These are phyloP conservation scores for Chenopodium quinoa DNA, from an alignment of 148 eudicot genomes.

Conservation along the genomic window DNA sequence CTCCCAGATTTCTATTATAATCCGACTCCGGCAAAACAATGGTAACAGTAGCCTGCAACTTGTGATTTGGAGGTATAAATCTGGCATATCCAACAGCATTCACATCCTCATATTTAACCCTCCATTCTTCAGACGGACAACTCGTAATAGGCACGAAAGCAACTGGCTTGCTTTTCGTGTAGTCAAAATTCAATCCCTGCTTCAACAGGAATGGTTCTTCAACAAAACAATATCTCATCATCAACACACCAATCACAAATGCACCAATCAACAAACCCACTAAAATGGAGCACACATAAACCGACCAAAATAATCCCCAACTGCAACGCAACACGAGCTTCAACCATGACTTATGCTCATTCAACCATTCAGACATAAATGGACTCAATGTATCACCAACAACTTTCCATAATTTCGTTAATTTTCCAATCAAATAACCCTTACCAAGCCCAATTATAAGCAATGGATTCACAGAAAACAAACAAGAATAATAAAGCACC, in stretches of 20 bases:
- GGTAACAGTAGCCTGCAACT: slow-evolving; percentile 60
- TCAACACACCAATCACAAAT: slow-evolving; percentile 61
- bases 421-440: slow-evolving; percentile 31
- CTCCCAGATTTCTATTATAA: slow-evolving; percentile 78
- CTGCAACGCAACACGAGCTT: slow-evolving; percentile 47
- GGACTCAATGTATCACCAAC: slow-evolving; percentile 25
- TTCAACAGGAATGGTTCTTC: slow-evolving; percentile 63
- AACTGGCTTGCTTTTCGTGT: slow-evolving; percentile 64
- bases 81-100: slow-evolving; percentile 27
- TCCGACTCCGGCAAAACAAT: slow-evolving; percentile 83
- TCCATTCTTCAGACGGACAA: slow-evolving; percentile 33
- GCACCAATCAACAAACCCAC: slow-evolving; percentile 50
- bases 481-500: slow-evolving; percentile 36
- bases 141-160: slow-evolving; percentile 52
- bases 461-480: slow-evolving; percentile 46
- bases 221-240: slow-evolving; percentile 50
- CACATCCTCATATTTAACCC: slow-evolving; percentile 34
- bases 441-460: slow-evolving; percentile 29
- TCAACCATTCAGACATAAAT: slow-evolving; percentile 37
- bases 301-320: slow-evolving; percentile 71
- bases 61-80: slow-evolving; percentile 58
- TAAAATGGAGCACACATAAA: slow-evolving; percentile 49
- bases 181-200: slow-evolving; percentile 66
- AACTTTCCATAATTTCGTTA: slow-evolving; percentile 28
- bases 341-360: slow-evolving; percentile 40